Evolutionary conservation across 1,284 basidiomycete genomes (phyloP), one percentile per base, ranked within the genome.

Genomic region (Malassezia psittaci): DNA sequence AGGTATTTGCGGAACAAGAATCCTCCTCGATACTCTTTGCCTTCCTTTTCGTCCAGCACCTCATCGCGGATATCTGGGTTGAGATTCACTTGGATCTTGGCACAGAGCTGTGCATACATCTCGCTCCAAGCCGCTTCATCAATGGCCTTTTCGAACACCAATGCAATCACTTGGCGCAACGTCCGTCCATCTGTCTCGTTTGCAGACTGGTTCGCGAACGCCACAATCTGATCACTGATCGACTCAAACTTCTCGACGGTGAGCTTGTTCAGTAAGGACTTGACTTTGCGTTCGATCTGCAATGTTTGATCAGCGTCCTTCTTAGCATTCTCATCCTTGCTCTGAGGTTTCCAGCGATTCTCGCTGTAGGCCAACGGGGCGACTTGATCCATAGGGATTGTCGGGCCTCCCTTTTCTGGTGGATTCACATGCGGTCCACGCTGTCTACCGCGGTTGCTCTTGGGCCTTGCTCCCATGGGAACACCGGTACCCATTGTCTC

Each of bases 181-280:
- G 90, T 94, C 60, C 87, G 83, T 3, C 90, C 91, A 72, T 96
- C 89, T 73, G 83, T 87, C 81, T 98, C 91, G 65, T 85, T 82
- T 77, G 85, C 84, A 7, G 87, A 90, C 79, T 84, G 89, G 82
- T 96, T 94, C 42, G 90, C 91, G 87, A 87, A 96, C 16, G 81
- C 78, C 63, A 96, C 85, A 71, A 96, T 90, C 77, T 94, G 88
- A 68, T 85, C 82, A 5, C 87, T 91, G 69, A 96, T 94, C 7
- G 87, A 86, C 66, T 93, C 89, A 80, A 96, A 96, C 74, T 88
- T 89, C 79, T 96, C 90, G 82, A 91, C 85, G 1, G 91, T 93
- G 47, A 96, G 83, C 79, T 93, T 96, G 83, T 96, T 96, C 70
- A 98, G 85, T 60, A 96, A 77, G 50, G 79, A 80, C 78, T 89